A percentile compares a stretch with the other conserved stretches of the same genome.
Conservation (phyloP, 1,284 basidiomycete species). For the Trichosporon ovoides region DNA sequence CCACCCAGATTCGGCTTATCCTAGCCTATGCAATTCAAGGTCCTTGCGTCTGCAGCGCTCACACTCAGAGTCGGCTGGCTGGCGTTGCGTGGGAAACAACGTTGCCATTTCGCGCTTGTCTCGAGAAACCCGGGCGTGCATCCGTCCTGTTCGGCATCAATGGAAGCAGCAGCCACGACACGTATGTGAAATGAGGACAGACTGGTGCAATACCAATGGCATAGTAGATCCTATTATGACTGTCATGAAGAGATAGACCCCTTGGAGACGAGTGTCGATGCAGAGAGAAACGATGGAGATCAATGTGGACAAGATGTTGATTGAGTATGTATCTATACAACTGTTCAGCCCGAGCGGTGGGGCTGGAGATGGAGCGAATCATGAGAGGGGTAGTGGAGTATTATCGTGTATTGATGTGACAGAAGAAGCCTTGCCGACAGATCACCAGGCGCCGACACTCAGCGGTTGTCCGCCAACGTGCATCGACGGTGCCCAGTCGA, state of each 20-base stretch:
- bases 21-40: too few relatives aligned
- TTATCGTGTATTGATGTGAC: background rate
- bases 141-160: too few relatives aligned
- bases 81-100: too few relatives aligned
- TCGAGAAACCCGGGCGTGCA: too few relatives aligned
- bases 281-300: slow-evolving; percentile 10
- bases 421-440: background rate
- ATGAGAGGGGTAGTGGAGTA: background rate
- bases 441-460: slow-evolving; percentile 19
- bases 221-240: too few relatives aligned
- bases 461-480: slow-evolving; percentile 14
- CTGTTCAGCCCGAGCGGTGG: slow-evolving; percentile 15
- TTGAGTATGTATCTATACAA: slow-evolving; percentile 18
- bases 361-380: background rate
- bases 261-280: slow-evolving; percentile 12
- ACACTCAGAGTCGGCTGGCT: too few relatives aligned
- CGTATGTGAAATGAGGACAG: too few relatives aligned
- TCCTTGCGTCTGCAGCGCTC: too few relatives aligned
- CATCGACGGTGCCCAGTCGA: slow-evolving; percentile 13
- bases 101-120: too few relatives aligned
- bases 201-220: too few relatives aligned
- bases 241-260: background rate
- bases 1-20: too few relatives aligned
- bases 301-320: slow-evolving; percentile 15
- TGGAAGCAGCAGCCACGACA: too few relatives aligned